These are phyloP conservation scores for Chaetomium olivaceum DNA, from an alignment of 2,329 filamentous ascomycete species.

Conservation along the genomic window DNA sequence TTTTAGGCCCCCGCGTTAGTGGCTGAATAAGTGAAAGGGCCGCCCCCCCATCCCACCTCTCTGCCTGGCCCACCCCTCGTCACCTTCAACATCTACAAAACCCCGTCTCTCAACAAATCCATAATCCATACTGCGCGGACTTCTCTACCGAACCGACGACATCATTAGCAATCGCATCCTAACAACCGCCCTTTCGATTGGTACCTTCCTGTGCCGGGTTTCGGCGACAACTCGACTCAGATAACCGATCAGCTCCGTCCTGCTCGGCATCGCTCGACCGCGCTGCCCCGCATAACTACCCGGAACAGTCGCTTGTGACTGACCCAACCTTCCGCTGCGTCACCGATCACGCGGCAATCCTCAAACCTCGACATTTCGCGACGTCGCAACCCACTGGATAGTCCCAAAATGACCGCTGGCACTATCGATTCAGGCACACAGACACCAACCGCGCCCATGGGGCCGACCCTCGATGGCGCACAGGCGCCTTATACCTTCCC, in stretches of 20 bases:
- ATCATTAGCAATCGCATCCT: conserved; percentile 8
- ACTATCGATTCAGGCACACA: conserved; percentile 18
- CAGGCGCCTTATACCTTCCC: conserved; percentile 35
- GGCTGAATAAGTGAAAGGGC: conserved; percentile 20
- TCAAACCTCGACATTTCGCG: neutral
- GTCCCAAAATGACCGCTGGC: conserved; percentile 18
- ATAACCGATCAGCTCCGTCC: neutral
- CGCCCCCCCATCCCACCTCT: conserved; percentile 1
- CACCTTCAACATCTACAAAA: conserved; percentile 10
- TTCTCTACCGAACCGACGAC: conserved; percentile 3
- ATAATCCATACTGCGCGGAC: neutral
- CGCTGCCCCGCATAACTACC: conserved; percentile 26
- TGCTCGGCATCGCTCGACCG: neutral
- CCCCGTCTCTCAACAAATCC: neutral
- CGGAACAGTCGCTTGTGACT: conserved; percentile 6
- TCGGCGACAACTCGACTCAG: conserved; percentile 11
- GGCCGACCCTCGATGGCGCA: conserved; percentile 7
- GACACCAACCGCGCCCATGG: conserved; percentile 14
- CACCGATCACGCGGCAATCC: neutral
- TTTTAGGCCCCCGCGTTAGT: conserved; percentile 18
- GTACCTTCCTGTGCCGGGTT: conserved; percentile 3
- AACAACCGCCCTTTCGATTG: conserved; percentile 2
- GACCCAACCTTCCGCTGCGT: conserved; percentile 11
- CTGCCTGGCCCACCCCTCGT: conserved; percentile 12
- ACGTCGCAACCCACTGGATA: neutral